Evolutionary conservation across 2,329 filamentous ascomycete genomes (phyloP).

Genomic region (Rutstroemia sp.): DNA sequence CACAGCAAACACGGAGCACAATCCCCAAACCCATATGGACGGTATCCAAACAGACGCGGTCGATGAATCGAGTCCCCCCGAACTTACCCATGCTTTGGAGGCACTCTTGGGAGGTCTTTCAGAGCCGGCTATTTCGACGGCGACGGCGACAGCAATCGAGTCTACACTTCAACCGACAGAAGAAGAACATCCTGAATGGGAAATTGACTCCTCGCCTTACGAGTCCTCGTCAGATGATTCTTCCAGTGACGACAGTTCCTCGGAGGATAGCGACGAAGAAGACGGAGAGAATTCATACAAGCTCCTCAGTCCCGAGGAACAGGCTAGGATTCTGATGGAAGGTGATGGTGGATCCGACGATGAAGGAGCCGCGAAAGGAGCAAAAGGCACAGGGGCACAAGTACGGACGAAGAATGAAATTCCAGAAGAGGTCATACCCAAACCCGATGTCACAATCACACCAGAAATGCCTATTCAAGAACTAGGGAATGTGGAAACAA

Average conservation of each 20-base stretch:
- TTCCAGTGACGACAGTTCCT: constrained; percentile 47
- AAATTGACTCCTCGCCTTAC: constrained; percentile 70
- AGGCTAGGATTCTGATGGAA: constrained; percentile 77
- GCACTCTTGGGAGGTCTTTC: constrained; percentile 23
- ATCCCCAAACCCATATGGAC: not conserved
- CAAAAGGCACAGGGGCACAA: constrained; percentile 35
- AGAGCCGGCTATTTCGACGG: not conserved
- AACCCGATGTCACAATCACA: constrained; percentile 73
- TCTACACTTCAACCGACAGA: constrained; percentile 7
- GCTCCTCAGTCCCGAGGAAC: constrained; percentile 72
- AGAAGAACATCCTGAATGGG: constrained; percentile 67
- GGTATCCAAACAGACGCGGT: constrained; percentile 1
- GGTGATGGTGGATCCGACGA: constrained; percentile 75
- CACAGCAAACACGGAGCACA: not conserved
- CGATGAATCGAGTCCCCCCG: constrained; percentile 9
- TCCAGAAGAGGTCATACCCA: constrained; percentile 54
- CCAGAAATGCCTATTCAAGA: constrained; percentile 68
- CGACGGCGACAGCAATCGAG: not conserved
- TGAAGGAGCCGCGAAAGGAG: constrained; percentile 47
- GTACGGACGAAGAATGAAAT: constrained; percentile 80
- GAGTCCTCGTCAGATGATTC: constrained; percentile 55
- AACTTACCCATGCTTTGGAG: constrained; percentile 25
- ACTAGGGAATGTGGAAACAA: constrained; percentile 66
- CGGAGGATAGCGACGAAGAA: constrained; percentile 46
- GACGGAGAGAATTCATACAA: constrained; percentile 54